Conservation (phyloP, 2,329 filamentous ascomycete species). For the Chalaropsis thielavioides region DNA sequence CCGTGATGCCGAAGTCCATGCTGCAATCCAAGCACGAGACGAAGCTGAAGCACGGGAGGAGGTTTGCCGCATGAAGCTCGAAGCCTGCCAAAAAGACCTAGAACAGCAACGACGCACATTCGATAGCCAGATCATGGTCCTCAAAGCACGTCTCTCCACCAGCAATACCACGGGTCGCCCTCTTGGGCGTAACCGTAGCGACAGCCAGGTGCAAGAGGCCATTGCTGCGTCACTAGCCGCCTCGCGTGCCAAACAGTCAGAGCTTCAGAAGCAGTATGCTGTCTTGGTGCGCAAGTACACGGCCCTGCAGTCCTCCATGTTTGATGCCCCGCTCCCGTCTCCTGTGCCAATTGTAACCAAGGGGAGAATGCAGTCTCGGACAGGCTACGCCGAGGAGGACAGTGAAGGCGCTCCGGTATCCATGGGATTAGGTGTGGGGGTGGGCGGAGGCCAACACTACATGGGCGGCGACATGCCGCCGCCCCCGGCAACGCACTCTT, state of each 20-base stretch:
- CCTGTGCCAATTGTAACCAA: conserved; percentile 9
- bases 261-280: conserved; percentile 38
- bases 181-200: conserved; percentile 18
- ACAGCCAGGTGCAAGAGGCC: conserved; percentile 3
- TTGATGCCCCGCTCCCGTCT: conserved; percentile 22
- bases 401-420: conserved; percentile 20
- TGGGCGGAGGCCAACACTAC: conserved; percentile 17
- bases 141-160: conserved; percentile 30
- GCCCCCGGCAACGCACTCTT: not conserved
- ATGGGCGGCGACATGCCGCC: not conserved
- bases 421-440: not conserved
- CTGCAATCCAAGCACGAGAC: conserved; percentile 42
- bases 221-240: conserved; percentile 29
- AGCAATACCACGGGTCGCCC: conserved; percentile 22
- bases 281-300: conserved; percentile 38
- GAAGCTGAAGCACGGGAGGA: conserved; percentile 45
- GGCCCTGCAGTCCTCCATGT: conserved; percentile 34
- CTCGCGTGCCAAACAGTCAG: conserved; percentile 38
- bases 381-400: conserved; percentile 16
- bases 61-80: conserved; percentile 43
- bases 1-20: conserved; percentile 45
- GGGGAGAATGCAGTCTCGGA: not conserved
- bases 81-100: conserved; percentile 35
- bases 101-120: conserved; percentile 30
- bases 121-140: conserved; percentile 33